These are phyloP conservation scores for Graphiopsis chlorocephala DNA, from an alignment of 2,329 filamentous ascomycete genomes.

Conservation along the genomic window DNA sequence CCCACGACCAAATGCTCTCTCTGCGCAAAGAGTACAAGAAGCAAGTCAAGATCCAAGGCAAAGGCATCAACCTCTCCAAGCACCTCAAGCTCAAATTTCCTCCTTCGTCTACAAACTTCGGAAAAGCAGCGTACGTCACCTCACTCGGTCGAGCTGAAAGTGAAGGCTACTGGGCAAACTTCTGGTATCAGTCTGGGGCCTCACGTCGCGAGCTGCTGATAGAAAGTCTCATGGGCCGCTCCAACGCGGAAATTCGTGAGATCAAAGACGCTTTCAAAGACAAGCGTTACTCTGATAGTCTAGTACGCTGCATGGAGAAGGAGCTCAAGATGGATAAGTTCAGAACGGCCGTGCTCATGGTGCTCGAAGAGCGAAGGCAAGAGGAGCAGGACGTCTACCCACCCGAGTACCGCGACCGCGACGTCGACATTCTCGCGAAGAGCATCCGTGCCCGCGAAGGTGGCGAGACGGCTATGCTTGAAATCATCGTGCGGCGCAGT, in stretches of 20 bases:
- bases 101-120: constrained; percentile 62
- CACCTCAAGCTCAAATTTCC: constrained; percentile 76
- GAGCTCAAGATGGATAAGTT: constrained; percentile 97
- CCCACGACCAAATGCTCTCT: constrained; percentile 83
- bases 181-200: constrained; percentile 89
- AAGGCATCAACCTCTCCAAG: constrained; percentile 80
- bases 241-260: constrained; percentile 77
- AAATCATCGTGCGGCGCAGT: constrained; percentile 75
- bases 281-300: constrained; percentile 81
- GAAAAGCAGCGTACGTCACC: constrained; percentile 87
- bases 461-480: constrained; percentile 83
- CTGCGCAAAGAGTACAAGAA: constrained; percentile 88
- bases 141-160: constrained; percentile 87
- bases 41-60: constrained; percentile 76
- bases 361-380: constrained; percentile 78
- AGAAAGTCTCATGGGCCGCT: constrained; percentile 85
- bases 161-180: constrained; percentile 97
- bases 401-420: constrained; percentile 58
- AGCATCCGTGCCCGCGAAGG: constrained; percentile 70
- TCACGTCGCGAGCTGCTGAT: constrained; percentile 85
- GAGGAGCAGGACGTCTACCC: constrained; percentile 67
- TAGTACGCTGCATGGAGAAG: constrained; percentile 82
- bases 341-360: constrained; percentile 79
- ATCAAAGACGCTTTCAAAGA: constrained; percentile 90
- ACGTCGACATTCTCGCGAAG: constrained; percentile 69